phyloP scores from a whole-genome alignment of 306 rosid species.

The Adenanthera pavonina region DNA sequence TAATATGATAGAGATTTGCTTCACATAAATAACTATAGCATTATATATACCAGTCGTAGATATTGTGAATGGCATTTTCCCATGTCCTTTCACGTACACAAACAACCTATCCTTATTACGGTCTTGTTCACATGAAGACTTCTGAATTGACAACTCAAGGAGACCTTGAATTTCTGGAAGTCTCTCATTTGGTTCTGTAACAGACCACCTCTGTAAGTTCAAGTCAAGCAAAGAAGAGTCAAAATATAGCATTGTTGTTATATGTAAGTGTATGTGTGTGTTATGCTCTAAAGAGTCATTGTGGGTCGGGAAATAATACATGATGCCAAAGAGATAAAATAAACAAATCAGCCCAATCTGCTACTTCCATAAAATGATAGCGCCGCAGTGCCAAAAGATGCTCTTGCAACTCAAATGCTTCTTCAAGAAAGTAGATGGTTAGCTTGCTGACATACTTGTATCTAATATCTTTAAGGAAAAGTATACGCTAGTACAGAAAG shows the following conservation, averaged over 20 bases:
- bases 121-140: conserved; percentile 87
- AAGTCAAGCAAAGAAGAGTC: conserved; percentile 43
- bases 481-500: conserved; percentile 30
- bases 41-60: conserved; percentile 64
- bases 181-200: conserved; percentile 75
- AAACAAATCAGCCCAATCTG: conserved; percentile 98
- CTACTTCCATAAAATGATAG: conserved; percentile 91
- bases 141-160: conserved; percentile 88
- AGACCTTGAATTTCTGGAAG: conserved; percentile 89
- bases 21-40: neutral
- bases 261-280: neutral
- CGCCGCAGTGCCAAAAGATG: conserved; percentile 88
- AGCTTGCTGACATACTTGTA: conserved; percentile 90
- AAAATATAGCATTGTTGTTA: conserved; percentile 29
- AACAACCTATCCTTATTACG: conserved; percentile 76
- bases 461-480: conserved; percentile 68
- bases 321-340: conserved; percentile 87
- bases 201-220: conserved; percentile 80
- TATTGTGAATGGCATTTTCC: conserved; percentile 68
- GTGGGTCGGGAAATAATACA: conserved; percentile 54
- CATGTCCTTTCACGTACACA: conserved; percentile 81
- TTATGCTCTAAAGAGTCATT: conserved; percentile 31
- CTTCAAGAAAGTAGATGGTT: conserved; percentile 84
- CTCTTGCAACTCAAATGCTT: conserved; percentile 84
- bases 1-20: neutral